Base-by-base conservation (phyloP, 1,284 basidiomycete species). In the Tremellales sp. region DNA sequence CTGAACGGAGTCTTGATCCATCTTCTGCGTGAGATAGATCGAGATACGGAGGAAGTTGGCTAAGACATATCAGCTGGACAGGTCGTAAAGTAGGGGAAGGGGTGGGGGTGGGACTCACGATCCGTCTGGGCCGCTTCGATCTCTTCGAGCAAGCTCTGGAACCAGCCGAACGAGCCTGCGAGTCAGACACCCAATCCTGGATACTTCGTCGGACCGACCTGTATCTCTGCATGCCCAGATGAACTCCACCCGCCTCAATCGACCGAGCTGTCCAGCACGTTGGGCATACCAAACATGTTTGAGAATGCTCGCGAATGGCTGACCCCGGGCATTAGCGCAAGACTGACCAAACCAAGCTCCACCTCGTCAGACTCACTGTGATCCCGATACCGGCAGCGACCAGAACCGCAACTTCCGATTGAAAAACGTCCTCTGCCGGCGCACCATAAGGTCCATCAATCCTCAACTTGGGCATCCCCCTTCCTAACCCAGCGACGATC, bases 201-300 rank as follows among this genome's bases (percentile, higher is more conserved):
- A 2, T 13, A 12, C 15, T n/a, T 29, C 22, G 11, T 8, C 1
- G 13, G 8, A 53, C 55, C 40, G 4, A 53, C 56, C 85, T 11
- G 86, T 83, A 62, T 89, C 86, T 72, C 87, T 84, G 70, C 85
- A 88, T 56, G 89, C 81, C 90, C 89, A 93, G 76, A 92, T 87
- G 72, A 92, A 91, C 61, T 91, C 87, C 49, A 93, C 89, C 42
- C 86, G 83, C 46, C 84, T 83, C 48, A 93, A 81, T 27, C 82
- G 81, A 25, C 86, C 86, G 33, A 90, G 76, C 49, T 82, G 80
- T 29, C 85, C 84, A 52, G 79, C 80, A 73, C 83, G 84, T 70
- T 91, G 88, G 61, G 83, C 83, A 75, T 91, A 90, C 89, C 89
- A 92, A 54, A 93, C 89, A 66, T 92, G 86, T 76, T 91, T 92